Conservation (phyloP, 2,329 filamentous ascomycete genomes). For the Calonectria ilicicola region DNA sequence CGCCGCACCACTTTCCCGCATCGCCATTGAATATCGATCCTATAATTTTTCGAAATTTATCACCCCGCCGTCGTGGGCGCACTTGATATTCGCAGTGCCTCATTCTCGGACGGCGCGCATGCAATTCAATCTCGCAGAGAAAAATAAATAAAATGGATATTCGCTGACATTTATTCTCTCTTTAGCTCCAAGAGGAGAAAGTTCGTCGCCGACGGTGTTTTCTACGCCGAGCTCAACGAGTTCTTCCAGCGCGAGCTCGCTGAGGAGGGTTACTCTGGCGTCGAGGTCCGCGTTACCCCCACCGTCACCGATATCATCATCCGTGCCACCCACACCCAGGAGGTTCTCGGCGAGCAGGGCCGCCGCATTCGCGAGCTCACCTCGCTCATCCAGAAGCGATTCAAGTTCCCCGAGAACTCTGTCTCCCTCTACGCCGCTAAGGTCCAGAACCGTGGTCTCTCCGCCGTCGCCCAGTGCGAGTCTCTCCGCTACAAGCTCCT, state of each 20-base stretch:
- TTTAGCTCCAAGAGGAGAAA: constrained; percentile 90
- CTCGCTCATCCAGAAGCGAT: constrained; percentile 99
- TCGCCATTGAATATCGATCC: constrained; percentile 1
- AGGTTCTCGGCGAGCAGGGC: constrained; percentile 99
- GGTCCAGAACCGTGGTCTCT: constrained; percentile 99
- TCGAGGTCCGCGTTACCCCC: constrained; percentile 99
- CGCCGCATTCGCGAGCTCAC: constrained; percentile 99
- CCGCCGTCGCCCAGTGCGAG: constrained; percentile 99
- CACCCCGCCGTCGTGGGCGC: constrained; percentile 15
- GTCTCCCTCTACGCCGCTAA: constrained; percentile 99
- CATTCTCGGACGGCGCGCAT: background rate
- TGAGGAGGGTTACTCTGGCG: constrained; percentile 99
- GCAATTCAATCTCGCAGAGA: background rate
- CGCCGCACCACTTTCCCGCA: background rate
- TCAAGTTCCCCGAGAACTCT: constrained; percentile 99
- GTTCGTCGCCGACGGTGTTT: constrained; percentile 98
- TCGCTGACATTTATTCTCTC: constrained; percentile 33
- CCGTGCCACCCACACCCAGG: constrained; percentile 99
- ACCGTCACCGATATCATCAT: constrained; percentile 99
- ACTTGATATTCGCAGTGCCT: background rate
- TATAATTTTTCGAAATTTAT: background rate
- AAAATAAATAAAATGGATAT: constrained; percentile 9
- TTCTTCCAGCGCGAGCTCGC: constrained; percentile 99
- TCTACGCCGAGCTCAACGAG: constrained; percentile 99
- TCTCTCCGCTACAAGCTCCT: constrained; percentile 99